A percentile compares a stretch with the other conserved stretches of the same genome.
These are phyloP conservation scores for Fomes fomentarius DNA, from an alignment of 1,284 basidiomycete species.

Conservation along the genomic window DNA sequence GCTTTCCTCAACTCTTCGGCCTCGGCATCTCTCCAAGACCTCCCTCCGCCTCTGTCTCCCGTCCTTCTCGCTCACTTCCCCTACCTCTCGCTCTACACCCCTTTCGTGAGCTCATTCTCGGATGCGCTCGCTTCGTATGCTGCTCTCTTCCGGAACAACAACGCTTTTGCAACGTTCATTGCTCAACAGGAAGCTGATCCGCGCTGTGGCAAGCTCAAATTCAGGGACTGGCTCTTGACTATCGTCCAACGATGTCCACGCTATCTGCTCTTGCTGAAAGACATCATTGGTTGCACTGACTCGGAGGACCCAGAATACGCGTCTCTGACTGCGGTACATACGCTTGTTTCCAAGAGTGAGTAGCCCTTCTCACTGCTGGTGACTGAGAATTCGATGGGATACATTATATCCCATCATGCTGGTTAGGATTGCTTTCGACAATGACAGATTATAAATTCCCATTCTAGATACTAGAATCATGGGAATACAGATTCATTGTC, in stretches of 20 bases:
- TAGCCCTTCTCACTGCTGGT: conserved; percentile 11
- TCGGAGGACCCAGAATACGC: conserved; percentile 65
- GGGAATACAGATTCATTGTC: no score
- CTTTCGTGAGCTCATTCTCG: conserved; percentile 80
- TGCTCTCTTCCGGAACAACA: conserved; percentile 51
- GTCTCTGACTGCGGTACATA: conserved; percentile 60
- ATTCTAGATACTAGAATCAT: no score
- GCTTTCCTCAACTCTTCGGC: conserved; percentile 42
- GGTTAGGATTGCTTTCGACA: no score
- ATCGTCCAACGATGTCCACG: conserved; percentile 87
- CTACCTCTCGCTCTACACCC: conserved; percentile 73
- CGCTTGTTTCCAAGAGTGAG: conserved; percentile 75
- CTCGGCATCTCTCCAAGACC: conserved; percentile 18
- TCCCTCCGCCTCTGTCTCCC: conserved; percentile 44
- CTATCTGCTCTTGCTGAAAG: conserved; percentile 81
- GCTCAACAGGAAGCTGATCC: conserved; percentile 63
- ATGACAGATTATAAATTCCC: no score
- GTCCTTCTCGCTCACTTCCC: conserved; percentile 53
- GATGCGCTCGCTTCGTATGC: conserved; percentile 61
- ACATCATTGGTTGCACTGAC: conserved; percentile 70
- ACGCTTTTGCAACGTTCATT: conserved; percentile 64
- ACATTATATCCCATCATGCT: no score
- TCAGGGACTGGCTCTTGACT: conserved; percentile 85
- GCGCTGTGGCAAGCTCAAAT: conserved; percentile 71
- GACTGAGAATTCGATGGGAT: no score